These are phyloP conservation scores for Microstroma glucosiphilum DNA, from an alignment of 1,284 basidiomycete species.

Conservation along the genomic window DNA sequence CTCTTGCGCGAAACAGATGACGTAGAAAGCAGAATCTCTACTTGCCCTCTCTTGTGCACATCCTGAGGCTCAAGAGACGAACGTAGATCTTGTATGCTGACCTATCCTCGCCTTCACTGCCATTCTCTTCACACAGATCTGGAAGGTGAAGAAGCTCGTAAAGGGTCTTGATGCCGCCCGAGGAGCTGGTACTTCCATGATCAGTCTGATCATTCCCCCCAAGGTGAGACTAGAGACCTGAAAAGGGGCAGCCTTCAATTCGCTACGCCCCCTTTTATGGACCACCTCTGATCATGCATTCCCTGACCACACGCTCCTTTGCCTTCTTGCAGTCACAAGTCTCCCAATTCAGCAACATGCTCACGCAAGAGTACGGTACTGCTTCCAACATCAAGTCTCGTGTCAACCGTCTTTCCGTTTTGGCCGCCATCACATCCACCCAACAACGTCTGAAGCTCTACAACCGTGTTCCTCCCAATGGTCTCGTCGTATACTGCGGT, in stretches of 20 bases:
- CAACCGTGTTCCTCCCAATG: conserved; percentile 81
- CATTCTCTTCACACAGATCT: conserved; percentile 51
- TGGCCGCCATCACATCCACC: conserved; percentile 97
- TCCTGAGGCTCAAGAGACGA: too few species aligned
- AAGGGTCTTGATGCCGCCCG: conserved; percentile 48
- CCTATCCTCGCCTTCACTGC: neutral
- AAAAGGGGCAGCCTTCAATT: neutral
- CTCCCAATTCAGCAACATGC: conserved; percentile 85
- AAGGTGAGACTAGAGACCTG: conserved; percentile 59
- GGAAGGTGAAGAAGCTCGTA: conserved; percentile 87
- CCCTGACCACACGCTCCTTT: neutral
- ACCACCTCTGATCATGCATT: neutral
- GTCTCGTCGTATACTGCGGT: conserved; percentile 82
- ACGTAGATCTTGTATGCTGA: neutral
- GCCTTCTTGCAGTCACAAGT: conserved; percentile 68
- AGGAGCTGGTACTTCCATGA: conserved; percentile 92
- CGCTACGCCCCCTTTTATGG: neutral
- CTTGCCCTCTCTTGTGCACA: neutral
- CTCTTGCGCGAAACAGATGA: too few species aligned
- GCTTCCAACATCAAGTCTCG: conserved; percentile 97
- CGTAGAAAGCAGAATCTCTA: neutral
- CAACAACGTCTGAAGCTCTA: conserved; percentile 97
- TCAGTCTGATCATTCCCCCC: conserved; percentile 91
- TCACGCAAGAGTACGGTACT: conserved; percentile 87
- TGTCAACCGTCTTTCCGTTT: conserved; percentile 92